Conservation (phyloP, 169 alveolate species). For the Plasmodium relictum region DNA sequence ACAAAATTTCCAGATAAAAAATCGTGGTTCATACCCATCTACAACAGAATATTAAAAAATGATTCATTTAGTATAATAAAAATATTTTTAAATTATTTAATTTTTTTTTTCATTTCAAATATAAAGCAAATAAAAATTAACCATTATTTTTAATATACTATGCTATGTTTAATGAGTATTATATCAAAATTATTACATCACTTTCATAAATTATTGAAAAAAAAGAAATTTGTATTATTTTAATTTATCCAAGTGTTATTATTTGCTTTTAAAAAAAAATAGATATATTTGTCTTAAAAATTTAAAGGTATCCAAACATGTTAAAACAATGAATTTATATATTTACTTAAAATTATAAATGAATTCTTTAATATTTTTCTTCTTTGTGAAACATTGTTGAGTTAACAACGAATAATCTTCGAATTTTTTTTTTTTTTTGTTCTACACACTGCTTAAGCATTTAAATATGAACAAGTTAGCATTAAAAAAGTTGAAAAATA, state of each 20-base stretch:
- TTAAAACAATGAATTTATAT: not conserved
- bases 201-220: not conserved
- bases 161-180: not conserved
- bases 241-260: too few species aligned
- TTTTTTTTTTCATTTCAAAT: not conserved
- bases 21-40: constrained; percentile 35
- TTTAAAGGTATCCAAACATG: not conserved
- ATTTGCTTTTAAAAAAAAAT: not conserved
- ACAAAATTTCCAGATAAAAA: constrained; percentile 25
- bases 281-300: not conserved
- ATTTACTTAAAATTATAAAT: not conserved
- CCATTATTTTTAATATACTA: not conserved
- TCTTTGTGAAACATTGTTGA: not conserved
- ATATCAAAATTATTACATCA: too few species aligned
- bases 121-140: not conserved
- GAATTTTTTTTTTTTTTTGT: constrained; percentile 9
- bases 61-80: not conserved
- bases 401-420: not conserved
- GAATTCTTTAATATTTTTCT: not conserved
- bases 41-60: not conserved
- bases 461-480: constrained; percentile 23
- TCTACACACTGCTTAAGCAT: constrained; percentile 8
- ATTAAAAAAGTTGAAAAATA: not conserved
- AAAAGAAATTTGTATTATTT: not conserved
- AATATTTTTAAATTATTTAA: not conserved